Percentiles rank a stretch among this genome's conserved stretches.
Evolutionary conservation across 768 basidiomycete genomes (phyloP).

Genomic region (Lepiota subincarnata): DNA sequence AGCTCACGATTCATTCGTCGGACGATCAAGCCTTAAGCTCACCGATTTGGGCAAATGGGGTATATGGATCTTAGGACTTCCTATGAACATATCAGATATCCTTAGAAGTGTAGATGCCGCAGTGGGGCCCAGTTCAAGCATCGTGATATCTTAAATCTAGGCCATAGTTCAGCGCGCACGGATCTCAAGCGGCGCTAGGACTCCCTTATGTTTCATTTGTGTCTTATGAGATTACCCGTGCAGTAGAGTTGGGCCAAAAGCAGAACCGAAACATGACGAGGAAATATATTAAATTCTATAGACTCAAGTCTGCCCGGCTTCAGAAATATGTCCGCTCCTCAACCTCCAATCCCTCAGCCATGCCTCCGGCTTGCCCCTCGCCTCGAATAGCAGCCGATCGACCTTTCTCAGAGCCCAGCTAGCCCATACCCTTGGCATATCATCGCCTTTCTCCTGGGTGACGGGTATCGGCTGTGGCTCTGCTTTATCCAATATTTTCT

Average conservation of each 20-base stretch:
- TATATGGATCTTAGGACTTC: too few species aligned
- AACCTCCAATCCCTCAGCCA: constrained; percentile 6
- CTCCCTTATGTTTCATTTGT: too few species aligned
- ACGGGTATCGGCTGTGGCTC: constrained; percentile 10
- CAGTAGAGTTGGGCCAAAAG: neutral
- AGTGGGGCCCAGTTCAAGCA: too few species aligned
- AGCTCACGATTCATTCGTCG: too few species aligned
- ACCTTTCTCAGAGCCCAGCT: constrained; percentile 28
- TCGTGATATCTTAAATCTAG: too few species aligned
- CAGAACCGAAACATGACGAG: neutral
- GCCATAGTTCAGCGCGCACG: too few species aligned
- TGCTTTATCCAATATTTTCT: constrained; percentile 21
- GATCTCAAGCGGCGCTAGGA: too few species aligned
- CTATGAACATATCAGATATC: too few species aligned
- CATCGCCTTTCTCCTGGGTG: constrained; percentile 8
- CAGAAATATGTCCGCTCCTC: constrained; percentile 4
- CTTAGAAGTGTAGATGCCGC: too few species aligned
- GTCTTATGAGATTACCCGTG: too few species aligned
- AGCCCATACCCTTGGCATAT: constrained; percentile 23
- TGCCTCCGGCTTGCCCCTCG: neutral
- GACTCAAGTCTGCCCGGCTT: neutral
- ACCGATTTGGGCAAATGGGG: too few species aligned
- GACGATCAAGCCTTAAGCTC: too few species aligned
- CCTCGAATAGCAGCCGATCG: constrained; percentile 20
- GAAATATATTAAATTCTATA: neutral